phyloP scores from a whole-genome alignment of 306 rosid species.

The Erythrophleum fordii region DNA sequence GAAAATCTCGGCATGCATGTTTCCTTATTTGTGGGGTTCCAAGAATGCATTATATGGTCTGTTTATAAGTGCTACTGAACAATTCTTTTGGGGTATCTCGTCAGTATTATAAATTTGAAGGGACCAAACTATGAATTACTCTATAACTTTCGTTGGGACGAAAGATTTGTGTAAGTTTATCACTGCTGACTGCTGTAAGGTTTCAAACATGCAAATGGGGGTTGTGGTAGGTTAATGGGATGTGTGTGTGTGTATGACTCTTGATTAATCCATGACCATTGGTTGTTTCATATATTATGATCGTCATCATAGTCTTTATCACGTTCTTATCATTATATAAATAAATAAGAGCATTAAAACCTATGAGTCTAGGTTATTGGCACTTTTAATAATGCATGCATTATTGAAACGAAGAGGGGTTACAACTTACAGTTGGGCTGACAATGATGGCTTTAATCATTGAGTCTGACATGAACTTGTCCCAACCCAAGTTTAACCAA shows the following conservation, averaged over 20 bases:
- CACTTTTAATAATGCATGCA: not conserved
- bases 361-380: not conserved
- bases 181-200: not conserved
- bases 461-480: slow-evolving; percentile 21
- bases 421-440: not conserved
- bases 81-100: no score
- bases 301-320: not conserved
- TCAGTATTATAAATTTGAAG: not conserved
- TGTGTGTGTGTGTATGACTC: not conserved
- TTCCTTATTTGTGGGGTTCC: not conserved
- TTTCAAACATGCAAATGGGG: not conserved
- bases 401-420: not conserved
- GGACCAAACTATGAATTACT: not conserved
- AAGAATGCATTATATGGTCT: not conserved
- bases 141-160: not conserved
- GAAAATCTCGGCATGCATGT: not conserved
- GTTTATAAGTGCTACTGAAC: not conserved
- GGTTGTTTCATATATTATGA: not conserved
- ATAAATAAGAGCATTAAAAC: not conserved
- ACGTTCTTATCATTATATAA: not conserved
- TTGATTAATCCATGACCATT: not conserved
- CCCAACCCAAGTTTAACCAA: not conserved
- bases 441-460: not conserved
- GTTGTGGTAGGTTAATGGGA: not conserved
- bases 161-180: not conserved